Conservation (phyloP, 805 yeast genomes). For the Nakazawaea populi region DNA sequence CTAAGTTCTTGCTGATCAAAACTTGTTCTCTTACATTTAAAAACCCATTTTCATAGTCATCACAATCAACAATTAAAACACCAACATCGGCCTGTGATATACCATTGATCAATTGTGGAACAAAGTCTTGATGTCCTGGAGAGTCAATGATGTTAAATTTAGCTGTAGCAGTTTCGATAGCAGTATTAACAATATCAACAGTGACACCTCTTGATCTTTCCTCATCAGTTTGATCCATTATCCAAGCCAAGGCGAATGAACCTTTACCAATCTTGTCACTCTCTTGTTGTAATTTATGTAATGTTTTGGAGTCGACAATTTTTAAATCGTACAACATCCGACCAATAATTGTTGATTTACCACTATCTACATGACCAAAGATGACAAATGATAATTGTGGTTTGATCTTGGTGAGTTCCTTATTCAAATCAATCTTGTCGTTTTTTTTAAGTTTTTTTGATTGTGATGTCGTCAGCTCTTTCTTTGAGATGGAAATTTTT, state of each 20-base stretch:
- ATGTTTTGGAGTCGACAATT: constrained; percentile 57
- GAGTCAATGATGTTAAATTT: constrained; percentile 74
- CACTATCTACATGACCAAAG: constrained; percentile 84
- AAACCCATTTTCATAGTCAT: constrained; percentile 71
- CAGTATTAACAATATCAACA: constrained; percentile 66
- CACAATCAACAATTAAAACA: constrained; percentile 61
- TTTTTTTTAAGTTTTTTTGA: constrained; percentile 19
- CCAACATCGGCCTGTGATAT: constrained; percentile 76
- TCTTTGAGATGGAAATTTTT: constrained; percentile 11
- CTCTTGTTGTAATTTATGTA: constrained; percentile 58
- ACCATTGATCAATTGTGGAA: constrained; percentile 84
- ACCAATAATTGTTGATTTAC: constrained; percentile 78
- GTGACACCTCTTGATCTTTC: constrained; percentile 77
- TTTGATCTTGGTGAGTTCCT: constrained; percentile 35
- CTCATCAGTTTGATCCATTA: constrained; percentile 74
- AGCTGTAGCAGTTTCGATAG: constrained; percentile 49
- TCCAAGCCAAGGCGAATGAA: constrained; percentile 82
- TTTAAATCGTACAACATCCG: constrained; percentile 62
- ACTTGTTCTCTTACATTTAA: constrained; percentile 75
- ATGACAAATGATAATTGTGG: constrained; percentile 70
- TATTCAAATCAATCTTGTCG: constrained; percentile 32
- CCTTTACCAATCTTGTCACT: constrained; percentile 65
- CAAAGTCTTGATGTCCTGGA: constrained; percentile 79
- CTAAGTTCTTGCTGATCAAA: constrained; percentile 58
- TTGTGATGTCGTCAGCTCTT: not conserved